These are phyloP conservation scores for Berkeleyomyces basicola DNA, from an alignment of 2,329 filamentous ascomycete genomes.

Conservation along the genomic window DNA sequence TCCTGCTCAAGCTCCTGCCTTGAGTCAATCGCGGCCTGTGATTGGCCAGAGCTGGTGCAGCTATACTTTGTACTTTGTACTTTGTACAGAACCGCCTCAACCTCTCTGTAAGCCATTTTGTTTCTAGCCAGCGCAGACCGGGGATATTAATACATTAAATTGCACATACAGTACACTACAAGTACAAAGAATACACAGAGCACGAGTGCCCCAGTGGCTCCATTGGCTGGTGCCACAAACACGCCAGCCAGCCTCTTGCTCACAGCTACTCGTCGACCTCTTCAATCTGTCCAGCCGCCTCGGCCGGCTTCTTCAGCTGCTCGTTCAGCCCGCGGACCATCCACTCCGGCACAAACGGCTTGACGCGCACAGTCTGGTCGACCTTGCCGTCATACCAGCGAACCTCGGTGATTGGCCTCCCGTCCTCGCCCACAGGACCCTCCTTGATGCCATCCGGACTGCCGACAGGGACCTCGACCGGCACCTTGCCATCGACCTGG, in stretches of 20 bases:
- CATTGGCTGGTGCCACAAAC: neutral
- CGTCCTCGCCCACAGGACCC: neutral
- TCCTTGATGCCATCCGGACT: neutral
- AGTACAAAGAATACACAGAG: neutral
- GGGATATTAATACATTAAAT: neutral
- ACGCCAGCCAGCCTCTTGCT: neutral
- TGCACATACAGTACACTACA: neutral
- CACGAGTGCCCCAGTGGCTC: neutral
- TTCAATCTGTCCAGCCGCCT: neutral
- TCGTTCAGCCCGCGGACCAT: conserved; percentile 27
- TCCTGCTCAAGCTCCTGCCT: neutral
- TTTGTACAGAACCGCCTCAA: no score
- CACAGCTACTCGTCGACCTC: neutral
- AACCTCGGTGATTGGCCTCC: conserved; percentile 12
- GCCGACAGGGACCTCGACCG: neutral
- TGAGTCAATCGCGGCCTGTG: neutral
- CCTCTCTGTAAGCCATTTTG: no score
- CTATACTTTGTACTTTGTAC: neutral
- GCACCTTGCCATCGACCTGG: neutral
- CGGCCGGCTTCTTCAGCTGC: neutral
- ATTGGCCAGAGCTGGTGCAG: conserved; percentile 1
- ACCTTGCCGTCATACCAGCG: conserved; percentile 15
- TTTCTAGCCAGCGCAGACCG: no score
- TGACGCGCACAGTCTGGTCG: conserved; percentile 34
- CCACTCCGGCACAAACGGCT: conserved; percentile 79